Evolutionary conservation across 1,284 basidiomycete species (phyloP).

Genomic region (Fomes fomentarius): DNA sequence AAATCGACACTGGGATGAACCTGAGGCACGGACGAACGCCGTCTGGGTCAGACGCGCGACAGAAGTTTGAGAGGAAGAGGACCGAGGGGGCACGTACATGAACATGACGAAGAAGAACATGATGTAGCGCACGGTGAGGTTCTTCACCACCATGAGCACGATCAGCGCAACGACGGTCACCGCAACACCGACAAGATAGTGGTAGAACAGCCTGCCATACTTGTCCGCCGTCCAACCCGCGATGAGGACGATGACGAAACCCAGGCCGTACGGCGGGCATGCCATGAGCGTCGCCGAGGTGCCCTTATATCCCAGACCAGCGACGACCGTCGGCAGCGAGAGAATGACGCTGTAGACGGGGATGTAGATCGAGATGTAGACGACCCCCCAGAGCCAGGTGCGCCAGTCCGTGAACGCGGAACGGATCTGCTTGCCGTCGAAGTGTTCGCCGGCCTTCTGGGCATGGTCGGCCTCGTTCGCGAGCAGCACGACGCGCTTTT

Average conservation of each 20-base stretch:
- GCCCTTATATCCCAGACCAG: slow-evolving; percentile 37
- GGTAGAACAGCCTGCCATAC: slow-evolving; percentile 52
- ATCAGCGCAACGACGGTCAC: slow-evolving; percentile 69
- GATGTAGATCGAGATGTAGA: slow-evolving; percentile 53
- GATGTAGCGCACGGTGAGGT: slow-evolving; percentile 34
- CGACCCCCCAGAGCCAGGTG: slow-evolving; percentile 61
- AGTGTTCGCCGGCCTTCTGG: slow-evolving; percentile 31
- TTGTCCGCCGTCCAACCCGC: slow-evolving; percentile 33
- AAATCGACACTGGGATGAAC: slow-evolving; percentile 37
- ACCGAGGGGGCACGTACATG: slow-evolving; percentile 27
- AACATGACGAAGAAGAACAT: slow-evolving; percentile 41
- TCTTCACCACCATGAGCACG: slow-evolving; percentile 51
- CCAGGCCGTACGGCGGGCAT: slow-evolving; percentile 34
- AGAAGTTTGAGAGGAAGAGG: neutral
- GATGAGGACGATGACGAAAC: slow-evolving; percentile 30
- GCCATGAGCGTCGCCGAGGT: slow-evolving; percentile 37
- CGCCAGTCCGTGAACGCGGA: slow-evolving; percentile 39
- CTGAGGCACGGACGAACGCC: slow-evolving; percentile 10
- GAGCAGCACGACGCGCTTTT: slow-evolving; percentile 40
- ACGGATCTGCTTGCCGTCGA: slow-evolving; percentile 33
- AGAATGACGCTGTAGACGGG: slow-evolving; percentile 37
- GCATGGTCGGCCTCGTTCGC: slow-evolving; percentile 36
- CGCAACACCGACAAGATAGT: slow-evolving; percentile 57
- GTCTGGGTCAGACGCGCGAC: no score
- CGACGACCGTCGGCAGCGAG: slow-evolving; percentile 38